phyloP scores from a whole-genome alignment of 1,284 basidiomycete genomes.

The Ustilago sp. region DNA sequence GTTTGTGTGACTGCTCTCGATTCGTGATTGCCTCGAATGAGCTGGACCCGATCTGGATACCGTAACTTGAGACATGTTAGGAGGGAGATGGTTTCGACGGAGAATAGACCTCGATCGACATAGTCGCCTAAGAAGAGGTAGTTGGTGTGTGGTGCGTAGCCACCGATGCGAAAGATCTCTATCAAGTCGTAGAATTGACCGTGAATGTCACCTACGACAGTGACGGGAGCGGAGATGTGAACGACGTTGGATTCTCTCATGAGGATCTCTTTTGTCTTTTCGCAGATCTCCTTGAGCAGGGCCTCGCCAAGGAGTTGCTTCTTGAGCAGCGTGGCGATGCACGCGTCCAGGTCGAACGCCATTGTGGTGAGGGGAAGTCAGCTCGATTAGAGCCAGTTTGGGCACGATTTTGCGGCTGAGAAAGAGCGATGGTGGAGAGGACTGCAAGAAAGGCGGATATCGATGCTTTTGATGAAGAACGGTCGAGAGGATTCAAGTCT shows the following conservation, averaged over 20 bases:
- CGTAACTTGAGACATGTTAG: conserved; percentile 95
- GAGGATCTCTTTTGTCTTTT: conserved; percentile 75
- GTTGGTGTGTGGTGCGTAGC: conserved; percentile 94
- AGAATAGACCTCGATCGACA: conserved; percentile 96
- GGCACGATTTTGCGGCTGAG: not conserved
- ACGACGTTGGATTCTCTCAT: conserved; percentile 99
- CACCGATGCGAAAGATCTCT: conserved; percentile 98
- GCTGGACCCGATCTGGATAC: conserved; percentile 95
- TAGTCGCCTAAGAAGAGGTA: conserved; percentile 91
- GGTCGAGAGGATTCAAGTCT: not conserved
- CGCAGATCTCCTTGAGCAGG: conserved; percentile 68
- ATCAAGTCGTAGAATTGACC: conserved; percentile 98
- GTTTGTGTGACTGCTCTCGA: conserved; percentile 97
- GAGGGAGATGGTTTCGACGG: conserved; percentile 97
- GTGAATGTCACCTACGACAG: conserved; percentile 98
- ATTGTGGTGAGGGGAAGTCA: conserved; percentile 28
- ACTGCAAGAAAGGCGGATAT: not conserved
- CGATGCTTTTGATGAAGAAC: not conserved
- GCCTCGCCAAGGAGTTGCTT: conserved; percentile 69
- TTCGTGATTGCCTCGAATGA: conserved; percentile 98
- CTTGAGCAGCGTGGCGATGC: conserved; percentile 66
- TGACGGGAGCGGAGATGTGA: conserved; percentile 96
- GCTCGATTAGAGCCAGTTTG: not conserved
- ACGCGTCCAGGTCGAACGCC: conserved; percentile 68
- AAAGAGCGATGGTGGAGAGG: not conserved